These are phyloP conservation scores for Withania somnifera DNA, from an alignment of 305 asterid species.

Conservation along the genomic window DNA sequence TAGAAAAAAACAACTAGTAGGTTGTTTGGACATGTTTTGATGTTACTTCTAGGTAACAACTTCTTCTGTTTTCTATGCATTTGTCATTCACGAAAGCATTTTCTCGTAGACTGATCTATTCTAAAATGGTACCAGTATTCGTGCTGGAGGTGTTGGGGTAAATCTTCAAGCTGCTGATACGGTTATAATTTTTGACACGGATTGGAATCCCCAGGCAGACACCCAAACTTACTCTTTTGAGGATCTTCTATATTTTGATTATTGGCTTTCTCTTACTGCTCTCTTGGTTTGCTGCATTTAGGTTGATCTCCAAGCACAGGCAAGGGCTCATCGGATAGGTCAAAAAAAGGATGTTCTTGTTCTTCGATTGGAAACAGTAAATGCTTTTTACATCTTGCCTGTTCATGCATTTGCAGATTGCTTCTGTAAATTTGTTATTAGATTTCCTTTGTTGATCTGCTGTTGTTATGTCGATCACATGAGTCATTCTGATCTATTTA, in stretches of 20 bases:
- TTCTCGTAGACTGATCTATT: slow-evolving; percentile 8
- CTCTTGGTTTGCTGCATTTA: slow-evolving; percentile 23
- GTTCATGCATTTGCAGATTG: not conserved
- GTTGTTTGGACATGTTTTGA: not conserved
- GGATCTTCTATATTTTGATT: slow-evolving; percentile 2
- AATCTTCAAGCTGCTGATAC: slow-evolving; percentile 99
- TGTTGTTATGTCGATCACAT: not conserved
- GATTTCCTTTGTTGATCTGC: not conserved
- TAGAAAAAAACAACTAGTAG: not conserved
- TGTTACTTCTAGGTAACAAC: not conserved
- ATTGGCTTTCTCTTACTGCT: slow-evolving; percentile 1
- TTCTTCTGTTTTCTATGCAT: not conserved
- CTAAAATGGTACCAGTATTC: slow-evolving; percentile 51
- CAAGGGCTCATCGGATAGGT: slow-evolving; percentile 99
- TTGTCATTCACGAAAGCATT: not conserved
- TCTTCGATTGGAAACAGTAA: slow-evolving; percentile 95
- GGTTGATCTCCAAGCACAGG: slow-evolving; percentile 99
- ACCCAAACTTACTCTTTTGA: slow-evolving; percentile 5
- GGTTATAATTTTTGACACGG: slow-evolving; percentile 95
- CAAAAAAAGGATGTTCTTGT: slow-evolving; percentile 99
- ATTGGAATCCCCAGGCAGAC: slow-evolving; percentile 98
- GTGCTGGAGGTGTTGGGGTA: slow-evolving; percentile 99
- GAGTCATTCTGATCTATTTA: not conserved
- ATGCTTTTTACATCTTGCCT: slow-evolving; percentile 8
- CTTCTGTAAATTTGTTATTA: not conserved